Evolutionary conservation across 192 early-diverging fungal genomes (phyloP), one percentile per base, ranked within the genome.

Genomic region (Dissophora globulifera): DNA sequence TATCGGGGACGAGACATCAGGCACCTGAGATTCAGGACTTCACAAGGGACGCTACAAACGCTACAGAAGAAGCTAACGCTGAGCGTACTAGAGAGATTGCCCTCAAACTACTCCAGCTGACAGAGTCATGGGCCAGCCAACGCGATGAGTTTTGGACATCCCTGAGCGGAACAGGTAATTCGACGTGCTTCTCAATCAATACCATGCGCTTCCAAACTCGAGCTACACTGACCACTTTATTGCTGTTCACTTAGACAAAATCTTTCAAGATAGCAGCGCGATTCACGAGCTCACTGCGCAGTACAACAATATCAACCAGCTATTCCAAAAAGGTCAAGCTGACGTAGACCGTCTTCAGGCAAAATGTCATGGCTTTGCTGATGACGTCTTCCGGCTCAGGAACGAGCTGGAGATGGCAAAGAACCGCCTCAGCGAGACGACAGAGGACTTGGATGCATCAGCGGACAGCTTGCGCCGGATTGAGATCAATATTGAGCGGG

Each of bases 391-490:
- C 25, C 51, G 59, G 4, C 29, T 71, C 1, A 71, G 62, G 38
- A 71, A 71, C 19, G 59, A 57, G 16, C 30, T 71, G 31, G 53
- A 71, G 38, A 71, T 62, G 38, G 62, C 58, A 7, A 55, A 50
- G 42, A 35, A 62, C 29, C 52, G 69, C 0, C 43, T 71, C 10
- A 31, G 57, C 2, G 60, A 62, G 26, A 56, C 60, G 25, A 13
- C 33, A 11, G 43, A 22, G 47, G 60, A 62, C 1, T 12, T 62
- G 27, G 60, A 62, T 11, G 46, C 47, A 2, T 71, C 52, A 2
- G 50, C 53, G 45, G 58, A 53, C 1, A 47, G 47, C n/a, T 17
- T 71, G 30, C 29, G 54, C 12, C 25, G 38, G 46, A 33, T 71
- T 31, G 45, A 71, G 26, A 25, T 29, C 27, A 51, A 38, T 3